Conservation (phyloP, 1,284 basidiomycete genomes). For the Chiua sp. region DNA sequence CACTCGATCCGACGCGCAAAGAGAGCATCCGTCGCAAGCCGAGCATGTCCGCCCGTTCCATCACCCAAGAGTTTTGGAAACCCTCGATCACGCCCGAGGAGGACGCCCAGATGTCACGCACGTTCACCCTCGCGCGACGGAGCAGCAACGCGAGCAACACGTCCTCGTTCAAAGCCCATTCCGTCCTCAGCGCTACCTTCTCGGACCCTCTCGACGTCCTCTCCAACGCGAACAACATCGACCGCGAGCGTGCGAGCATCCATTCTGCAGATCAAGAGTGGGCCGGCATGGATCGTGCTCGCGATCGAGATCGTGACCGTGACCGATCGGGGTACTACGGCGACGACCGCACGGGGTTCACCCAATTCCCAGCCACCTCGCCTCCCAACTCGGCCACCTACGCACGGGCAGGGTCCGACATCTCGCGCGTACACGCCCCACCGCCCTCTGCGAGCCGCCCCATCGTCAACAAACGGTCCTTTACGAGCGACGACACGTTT, state of each 20-base stretch:
- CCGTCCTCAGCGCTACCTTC: conserved; percentile 36
- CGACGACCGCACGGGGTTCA: conserved; percentile 22
- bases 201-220: conserved; percentile 30
- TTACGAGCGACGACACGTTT: conserved; percentile 32
- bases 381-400: conserved; percentile 23
- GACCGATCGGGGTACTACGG: conserved; percentile 18
- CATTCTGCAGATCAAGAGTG: conserved; percentile 36
- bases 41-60: conserved; percentile 27
- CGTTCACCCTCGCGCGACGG: conserved; percentile 40
- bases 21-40: conserved; percentile 38
- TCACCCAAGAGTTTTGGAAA: conserved; percentile 48
- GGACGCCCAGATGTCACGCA: conserved; percentile 43
- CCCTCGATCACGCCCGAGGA: conserved; percentile 49
- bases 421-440: conserved; percentile 25
- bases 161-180: conserved; percentile 39
- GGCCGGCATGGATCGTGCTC: conserved; percentile 23
- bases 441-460: conserved; percentile 38
- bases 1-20: conserved; percentile 25
- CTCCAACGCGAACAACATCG: conserved; percentile 13
- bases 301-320: conserved; percentile 30
- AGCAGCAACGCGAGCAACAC: conserved; percentile 45
- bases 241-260: conserved; percentile 33
- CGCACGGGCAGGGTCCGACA: conserved; percentile 15
- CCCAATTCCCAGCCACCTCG: conserved; percentile 11
- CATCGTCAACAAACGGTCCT: conserved; percentile 34